phyloP scores from a whole-genome alignment of 306 rosid genomes.

The Hippophae rhamnoides region DNA sequence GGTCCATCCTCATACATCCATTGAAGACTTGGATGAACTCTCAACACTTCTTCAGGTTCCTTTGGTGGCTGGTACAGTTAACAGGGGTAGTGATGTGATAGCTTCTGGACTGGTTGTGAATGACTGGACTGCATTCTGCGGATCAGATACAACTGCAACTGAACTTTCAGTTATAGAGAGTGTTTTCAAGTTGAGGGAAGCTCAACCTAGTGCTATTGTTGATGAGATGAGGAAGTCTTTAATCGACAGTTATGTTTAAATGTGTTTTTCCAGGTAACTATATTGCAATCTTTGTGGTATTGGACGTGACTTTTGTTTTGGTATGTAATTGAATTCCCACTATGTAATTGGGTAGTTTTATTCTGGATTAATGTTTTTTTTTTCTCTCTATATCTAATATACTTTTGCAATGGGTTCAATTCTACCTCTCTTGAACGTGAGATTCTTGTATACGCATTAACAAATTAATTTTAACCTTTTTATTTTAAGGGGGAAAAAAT shows the following conservation, averaged over 20 bases:
- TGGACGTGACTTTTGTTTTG: no score
- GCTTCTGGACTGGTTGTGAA: constrained; percentile 78
- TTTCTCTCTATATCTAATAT: no score
- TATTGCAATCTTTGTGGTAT: no score
- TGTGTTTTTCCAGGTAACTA: no score
- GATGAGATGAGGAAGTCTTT: constrained; percentile 86
- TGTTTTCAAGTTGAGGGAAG: constrained; percentile 83
- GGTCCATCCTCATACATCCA: constrained; percentile 94
- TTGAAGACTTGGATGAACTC: constrained; percentile 87
- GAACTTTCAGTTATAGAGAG: constrained; percentile 86
- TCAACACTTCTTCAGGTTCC: constrained; percentile 96
- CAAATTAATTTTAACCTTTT: no score
- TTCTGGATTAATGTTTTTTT: no score
- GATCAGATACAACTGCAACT: constrained; percentile 88
- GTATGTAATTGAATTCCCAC: no score
- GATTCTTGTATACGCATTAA: no score
- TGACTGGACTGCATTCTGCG: constrained; percentile 98
- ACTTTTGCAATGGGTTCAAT: no score
- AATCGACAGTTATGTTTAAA: constrained; percentile 62
- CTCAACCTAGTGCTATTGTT: constrained; percentile 72
- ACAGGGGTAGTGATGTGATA: constrained; percentile 84
- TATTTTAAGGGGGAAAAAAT: no score
- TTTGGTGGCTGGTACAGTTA: constrained; percentile 80
- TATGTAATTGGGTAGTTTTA: no score
- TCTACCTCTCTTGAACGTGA: no score